Percentiles rank a stretch among this genome's conserved stretches.
phyloP scores from a whole-genome alignment of 495 filamentous ascomycete species.

The Aspergillus conjunctus region DNA sequence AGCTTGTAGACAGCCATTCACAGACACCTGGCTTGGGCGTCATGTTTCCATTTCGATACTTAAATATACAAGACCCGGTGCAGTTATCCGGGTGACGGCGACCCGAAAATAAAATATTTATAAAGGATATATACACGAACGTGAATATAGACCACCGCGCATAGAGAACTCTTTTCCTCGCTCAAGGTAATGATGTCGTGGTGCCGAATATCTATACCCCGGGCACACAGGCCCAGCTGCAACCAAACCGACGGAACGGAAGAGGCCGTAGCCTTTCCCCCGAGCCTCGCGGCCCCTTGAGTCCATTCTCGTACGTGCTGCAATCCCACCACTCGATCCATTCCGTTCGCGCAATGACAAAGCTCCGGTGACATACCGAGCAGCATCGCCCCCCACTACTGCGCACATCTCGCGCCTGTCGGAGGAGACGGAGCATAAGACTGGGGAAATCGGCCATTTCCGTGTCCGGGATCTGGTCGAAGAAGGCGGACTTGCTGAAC shows the following conservation, averaged over 20 bases:
- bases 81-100: too few species aligned
- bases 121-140: background rate
- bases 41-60: too few species aligned
- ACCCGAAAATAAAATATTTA: constrained; percentile 12
- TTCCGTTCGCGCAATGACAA: constrained; percentile 60
- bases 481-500: constrained; percentile 42
- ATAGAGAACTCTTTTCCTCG: too few species aligned
- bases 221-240: constrained; percentile 66
- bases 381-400: constrained; percentile 57
- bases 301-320: constrained; percentile 46
- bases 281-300: constrained; percentile 41
- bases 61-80: constrained; percentile 4
- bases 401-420: constrained; percentile 44
- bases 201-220: background rate
- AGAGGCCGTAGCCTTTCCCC: constrained; percentile 47
- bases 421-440: constrained; percentile 43
- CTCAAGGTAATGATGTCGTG: background rate
- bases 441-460: constrained; percentile 44
- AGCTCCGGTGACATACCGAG: constrained; percentile 60
- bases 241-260: constrained; percentile 65
- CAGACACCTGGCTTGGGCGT: too few species aligned
- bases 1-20: too few species aligned
- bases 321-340: constrained; percentile 78
- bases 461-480: constrained; percentile 47
- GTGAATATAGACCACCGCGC: background rate